Evolutionary conservation across 2,329 filamentous ascomycete species (phyloP).

Genomic region (Fusarium sp.): DNA sequence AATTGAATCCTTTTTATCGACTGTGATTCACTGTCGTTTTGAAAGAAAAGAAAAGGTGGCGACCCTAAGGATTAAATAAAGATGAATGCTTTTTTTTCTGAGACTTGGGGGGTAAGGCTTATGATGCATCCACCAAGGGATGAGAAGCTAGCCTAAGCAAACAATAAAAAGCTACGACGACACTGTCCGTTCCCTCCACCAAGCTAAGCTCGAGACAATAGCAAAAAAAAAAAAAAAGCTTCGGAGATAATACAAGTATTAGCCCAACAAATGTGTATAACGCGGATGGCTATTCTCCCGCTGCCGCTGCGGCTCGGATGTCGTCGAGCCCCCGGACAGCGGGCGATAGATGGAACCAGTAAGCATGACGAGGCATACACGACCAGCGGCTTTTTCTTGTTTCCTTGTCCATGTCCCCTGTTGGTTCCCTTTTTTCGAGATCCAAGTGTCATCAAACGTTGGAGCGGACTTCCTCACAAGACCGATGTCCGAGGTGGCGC

Average conservation of each 20-base stretch:
- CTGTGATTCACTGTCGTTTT: background rate
- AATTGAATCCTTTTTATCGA: too few relatives aligned
- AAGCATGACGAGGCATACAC: slow-evolving; percentile 20
- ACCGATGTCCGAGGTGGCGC: slow-evolving; percentile 47
- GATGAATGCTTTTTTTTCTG: background rate
- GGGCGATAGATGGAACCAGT: slow-evolving; percentile 16
- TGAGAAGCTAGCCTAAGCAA: background rate
- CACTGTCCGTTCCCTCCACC: background rate
- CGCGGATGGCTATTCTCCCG: slow-evolving; percentile 27
- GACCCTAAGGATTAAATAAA: background rate
- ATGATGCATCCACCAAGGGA: background rate
- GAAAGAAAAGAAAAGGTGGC: background rate
- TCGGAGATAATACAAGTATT: background rate
- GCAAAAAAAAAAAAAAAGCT: too few relatives aligned
- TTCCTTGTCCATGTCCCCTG: background rate
- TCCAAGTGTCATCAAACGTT: slow-evolving; percentile 17
- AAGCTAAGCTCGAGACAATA: background rate
- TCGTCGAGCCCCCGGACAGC: slow-evolving; percentile 1
- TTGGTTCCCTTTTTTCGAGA: background rate
- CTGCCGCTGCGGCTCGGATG: slow-evolving; percentile 14
- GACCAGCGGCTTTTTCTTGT: slow-evolving; percentile 16
- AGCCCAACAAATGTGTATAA: background rate
- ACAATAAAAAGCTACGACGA: background rate
- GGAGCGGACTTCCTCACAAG: slow-evolving; percentile 41
- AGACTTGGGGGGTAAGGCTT: background rate